Conservation (phyloP, 257 asterid species). For the Solanum medicagineum region DNA sequence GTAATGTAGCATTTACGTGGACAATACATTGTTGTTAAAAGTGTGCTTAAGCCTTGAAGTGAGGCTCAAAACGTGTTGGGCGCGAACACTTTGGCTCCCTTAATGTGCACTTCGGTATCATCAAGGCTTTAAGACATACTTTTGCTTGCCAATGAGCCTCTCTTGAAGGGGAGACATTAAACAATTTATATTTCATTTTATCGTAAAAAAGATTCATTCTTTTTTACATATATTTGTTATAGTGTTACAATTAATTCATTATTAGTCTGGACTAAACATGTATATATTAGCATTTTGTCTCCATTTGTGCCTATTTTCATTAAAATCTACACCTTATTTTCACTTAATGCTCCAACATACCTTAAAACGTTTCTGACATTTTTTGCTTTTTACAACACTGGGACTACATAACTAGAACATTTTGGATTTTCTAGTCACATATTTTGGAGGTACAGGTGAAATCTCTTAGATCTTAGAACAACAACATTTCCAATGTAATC, state of each 20-base stretch:
- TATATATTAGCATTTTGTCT: neutral
- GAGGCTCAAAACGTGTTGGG: neutral
- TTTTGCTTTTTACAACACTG: neutral
- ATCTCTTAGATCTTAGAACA: neutral
- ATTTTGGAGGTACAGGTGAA: neutral
- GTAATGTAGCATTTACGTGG: neutral
- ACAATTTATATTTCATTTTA: neutral
- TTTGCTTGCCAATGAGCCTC: neutral
- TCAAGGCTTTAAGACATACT: neutral
- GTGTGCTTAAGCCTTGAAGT: no score
- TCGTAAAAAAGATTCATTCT: neutral
- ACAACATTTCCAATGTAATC: neutral
- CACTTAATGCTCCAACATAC: neutral
- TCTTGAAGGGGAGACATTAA: neutral
- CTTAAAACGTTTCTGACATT: neutral
- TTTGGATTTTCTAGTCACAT: neutral
- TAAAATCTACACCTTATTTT: neutral
- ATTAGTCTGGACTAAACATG: neutral
- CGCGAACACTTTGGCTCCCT: neutral
- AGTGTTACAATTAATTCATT: neutral
- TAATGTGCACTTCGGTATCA: neutral
- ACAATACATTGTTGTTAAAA: fast-evolving
- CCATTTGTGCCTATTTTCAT: neutral
- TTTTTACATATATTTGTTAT: neutral
- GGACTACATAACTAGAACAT: neutral